phyloP scores from a whole-genome alignment of 495 filamentous ascomycete genomes.

The Penicillium macrosclerotiorum region DNA sequence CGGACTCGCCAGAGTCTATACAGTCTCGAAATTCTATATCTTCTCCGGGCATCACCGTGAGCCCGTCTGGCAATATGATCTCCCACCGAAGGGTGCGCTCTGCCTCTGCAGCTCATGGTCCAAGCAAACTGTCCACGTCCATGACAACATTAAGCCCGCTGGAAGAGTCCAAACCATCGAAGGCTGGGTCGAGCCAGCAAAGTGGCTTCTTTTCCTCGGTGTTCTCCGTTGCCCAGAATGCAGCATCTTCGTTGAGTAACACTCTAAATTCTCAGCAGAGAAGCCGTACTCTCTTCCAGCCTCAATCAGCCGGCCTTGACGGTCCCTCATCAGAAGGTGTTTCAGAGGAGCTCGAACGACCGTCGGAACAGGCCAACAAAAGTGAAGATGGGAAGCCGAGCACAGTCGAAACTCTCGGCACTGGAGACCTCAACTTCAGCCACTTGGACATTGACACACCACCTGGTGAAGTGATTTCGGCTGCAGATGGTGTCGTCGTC shows the following conservation, averaged over 20 bases:
- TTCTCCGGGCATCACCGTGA: slow-evolving; percentile 38
- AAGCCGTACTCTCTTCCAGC: slow-evolving; percentile 32
- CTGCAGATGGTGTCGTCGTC: slow-evolving; percentile 39
- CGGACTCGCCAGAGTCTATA: slow-evolving; percentile 38
- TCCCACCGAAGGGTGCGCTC: slow-evolving; percentile 67
- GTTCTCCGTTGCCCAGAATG: slow-evolving; percentile 90
- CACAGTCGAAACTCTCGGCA: slow-evolving; percentile 86
- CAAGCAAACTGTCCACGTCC: slow-evolving; percentile 86
- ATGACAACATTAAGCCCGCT: slow-evolving; percentile 70
- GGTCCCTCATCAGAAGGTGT: slow-evolving; percentile 16
- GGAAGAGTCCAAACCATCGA: slow-evolving; percentile 57
- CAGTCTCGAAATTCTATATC: slow-evolving; percentile 27
- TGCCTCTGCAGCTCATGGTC: slow-evolving; percentile 63
- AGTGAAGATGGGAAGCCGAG: slow-evolving; percentile 59
- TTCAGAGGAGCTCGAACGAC: slow-evolving; percentile 21
- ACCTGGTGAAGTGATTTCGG: slow-evolving; percentile 36
- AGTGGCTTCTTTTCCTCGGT: slow-evolving; percentile 90
- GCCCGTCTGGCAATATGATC: slow-evolving; percentile 71
- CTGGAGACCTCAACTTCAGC: slow-evolving; percentile 82
- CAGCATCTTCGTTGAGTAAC: slow-evolving; percentile 80
- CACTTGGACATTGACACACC: slow-evolving; percentile 58
- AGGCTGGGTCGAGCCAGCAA: slow-evolving; percentile 36
- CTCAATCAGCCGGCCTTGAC: slow-evolving; percentile 26
- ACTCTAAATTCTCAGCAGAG: slow-evolving; percentile 64
- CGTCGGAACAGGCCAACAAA: slow-evolving; percentile 16